A percentile compares a stretch with the other conserved stretches of the same genome.
phyloP scores from a whole-genome alignment of 1,284 basidiomycete genomes.

The Cryptococcus sp. region DNA sequence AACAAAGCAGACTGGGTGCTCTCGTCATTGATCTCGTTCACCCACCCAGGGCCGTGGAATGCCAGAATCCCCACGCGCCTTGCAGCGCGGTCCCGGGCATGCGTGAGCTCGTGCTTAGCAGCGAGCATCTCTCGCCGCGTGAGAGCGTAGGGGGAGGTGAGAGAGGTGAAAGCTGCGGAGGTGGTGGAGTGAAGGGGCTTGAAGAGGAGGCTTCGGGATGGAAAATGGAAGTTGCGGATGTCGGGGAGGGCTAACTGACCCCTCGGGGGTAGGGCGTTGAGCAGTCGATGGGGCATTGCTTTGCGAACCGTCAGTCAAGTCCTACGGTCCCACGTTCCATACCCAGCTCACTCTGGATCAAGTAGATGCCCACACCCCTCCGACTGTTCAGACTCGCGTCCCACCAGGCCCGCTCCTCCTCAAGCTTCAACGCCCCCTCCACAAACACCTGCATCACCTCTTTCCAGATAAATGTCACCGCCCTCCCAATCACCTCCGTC shows the following conservation, averaged over 20 bases:
- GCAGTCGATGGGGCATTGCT: slow-evolving; percentile 47
- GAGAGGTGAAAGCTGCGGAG: slow-evolving; percentile 27
- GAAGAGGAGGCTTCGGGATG: slow-evolving; percentile 27
- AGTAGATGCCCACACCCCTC: slow-evolving; percentile 35
- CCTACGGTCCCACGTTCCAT: no score
- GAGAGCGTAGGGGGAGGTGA: slow-evolving; percentile 41
- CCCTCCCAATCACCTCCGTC: slow-evolving; percentile 42
- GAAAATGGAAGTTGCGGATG: slow-evolving; percentile 22
- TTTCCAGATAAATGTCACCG: slow-evolving; percentile 47
- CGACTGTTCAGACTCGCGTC: slow-evolving; percentile 28
- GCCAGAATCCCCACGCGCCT: slow-evolving; percentile 41
- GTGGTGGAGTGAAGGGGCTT: slow-evolving; percentile 22
- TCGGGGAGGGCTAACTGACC: slow-evolving; percentile 23
- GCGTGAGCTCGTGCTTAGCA: slow-evolving; percentile 29
- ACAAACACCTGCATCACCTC: slow-evolving; percentile 43
- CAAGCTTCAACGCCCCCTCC: slow-evolving; percentile 36
- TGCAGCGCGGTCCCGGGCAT: slow-evolving; percentile 34
- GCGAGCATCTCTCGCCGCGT: slow-evolving; percentile 45
- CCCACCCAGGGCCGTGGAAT: slow-evolving; percentile 40
- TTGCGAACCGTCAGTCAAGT: not conserved
- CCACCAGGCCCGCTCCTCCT: slow-evolving; percentile 46
- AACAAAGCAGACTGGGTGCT: slow-evolving; percentile 1
- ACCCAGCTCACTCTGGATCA: slow-evolving; percentile 44
- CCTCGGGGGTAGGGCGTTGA: slow-evolving; percentile 25
- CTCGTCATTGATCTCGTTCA: not conserved